Percentiles rank a stretch among this genome's conserved stretches.
Evolutionary conservation across 1,139 yeast genomes (phyloP).

Genomic region (Candida pseudoviswanathii): DNA sequence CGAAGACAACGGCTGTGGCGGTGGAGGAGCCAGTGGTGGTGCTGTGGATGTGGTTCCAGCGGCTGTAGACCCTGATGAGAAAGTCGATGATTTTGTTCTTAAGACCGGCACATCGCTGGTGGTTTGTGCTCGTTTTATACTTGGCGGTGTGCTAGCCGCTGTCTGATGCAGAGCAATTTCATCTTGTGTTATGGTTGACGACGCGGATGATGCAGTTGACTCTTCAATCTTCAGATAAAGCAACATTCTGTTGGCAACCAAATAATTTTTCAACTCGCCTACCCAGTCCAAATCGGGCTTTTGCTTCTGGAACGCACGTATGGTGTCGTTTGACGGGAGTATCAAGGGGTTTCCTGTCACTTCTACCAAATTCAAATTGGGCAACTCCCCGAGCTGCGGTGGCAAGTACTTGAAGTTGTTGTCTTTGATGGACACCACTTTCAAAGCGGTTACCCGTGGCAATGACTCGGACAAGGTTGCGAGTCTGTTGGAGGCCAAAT

Average conservation of each 20-base stretch:
- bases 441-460: slow-evolving; percentile 44
- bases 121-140: slow-evolving; percentile 49
- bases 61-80: background rate
- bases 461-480: slow-evolving; percentile 41
- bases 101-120: slow-evolving; percentile 21
- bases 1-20: slow-evolving; percentile 27
- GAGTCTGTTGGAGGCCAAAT: slow-evolving; percentile 62
- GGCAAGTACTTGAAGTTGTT: slow-evolving; percentile 64
- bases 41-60: background rate
- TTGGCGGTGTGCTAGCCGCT: slow-evolving; percentile 20
- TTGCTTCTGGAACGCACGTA: slow-evolving; percentile 38
- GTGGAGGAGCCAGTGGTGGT: slow-evolving; percentile 25
- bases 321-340: slow-evolving; percentile 47
- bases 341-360: slow-evolving; percentile 68
- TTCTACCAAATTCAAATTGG: slow-evolving; percentile 62
- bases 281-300: slow-evolving; percentile 57
- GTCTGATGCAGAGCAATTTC: slow-evolving; percentile 8
- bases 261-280: slow-evolving; percentile 48
- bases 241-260: slow-evolving; percentile 30
- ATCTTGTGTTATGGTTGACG: slow-evolving; percentile 1
- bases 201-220: slow-evolving; percentile 9
- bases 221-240: slow-evolving; percentile 28
- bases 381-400: slow-evolving; percentile 54
- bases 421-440: slow-evolving; percentile 63
- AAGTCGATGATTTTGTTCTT: slow-evolving; percentile 1